These are phyloP conservation scores for Pseudopediastrum boryanum DNA, from an alignment of 139 green algal genomes.

Conservation along the genomic window DNA sequence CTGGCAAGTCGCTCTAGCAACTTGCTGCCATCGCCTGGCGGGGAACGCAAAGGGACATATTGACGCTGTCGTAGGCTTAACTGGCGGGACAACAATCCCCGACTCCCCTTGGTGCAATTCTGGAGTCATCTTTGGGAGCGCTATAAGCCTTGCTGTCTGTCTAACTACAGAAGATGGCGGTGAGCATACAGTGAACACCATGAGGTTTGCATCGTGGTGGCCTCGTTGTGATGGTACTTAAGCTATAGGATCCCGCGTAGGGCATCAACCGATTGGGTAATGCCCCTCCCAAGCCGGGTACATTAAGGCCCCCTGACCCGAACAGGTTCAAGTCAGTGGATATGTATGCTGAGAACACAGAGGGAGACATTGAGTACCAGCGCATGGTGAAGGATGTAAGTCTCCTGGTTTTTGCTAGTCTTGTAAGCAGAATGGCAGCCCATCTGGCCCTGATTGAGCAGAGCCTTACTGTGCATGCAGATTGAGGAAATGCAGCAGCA, in stretches of 20 bases:
- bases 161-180: too few species aligned
- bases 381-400: conserved; percentile 26
- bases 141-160: background rate
- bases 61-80: too few species aligned
- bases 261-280: conserved; percentile 4
- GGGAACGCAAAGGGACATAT: too few species aligned
- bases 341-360: background rate
- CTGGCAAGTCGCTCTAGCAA: too few species aligned
- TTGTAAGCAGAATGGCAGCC: background rate
- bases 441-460: background rate
- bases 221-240: background rate
- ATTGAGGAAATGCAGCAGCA: conserved; percentile 32
- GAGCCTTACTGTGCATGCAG: background rate
- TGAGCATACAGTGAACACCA: too few species aligned
- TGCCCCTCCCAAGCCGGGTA: too few species aligned
- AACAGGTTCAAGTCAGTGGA: conserved; percentile 9
- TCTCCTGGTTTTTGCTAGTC: background rate
- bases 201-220: too few species aligned
- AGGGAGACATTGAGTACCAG: conserved; percentile 8
- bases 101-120: too few species aligned
- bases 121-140: background rate
- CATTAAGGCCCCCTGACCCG: background rate
- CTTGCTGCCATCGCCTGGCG: too few species aligned
- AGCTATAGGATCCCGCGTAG: background rate
- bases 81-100: too few species aligned